Evolutionary conservation across 1,139 yeast genomes (phyloP), one percentile per base, ranked within the genome.

Genomic region (Geotrichum europaeum): DNA sequence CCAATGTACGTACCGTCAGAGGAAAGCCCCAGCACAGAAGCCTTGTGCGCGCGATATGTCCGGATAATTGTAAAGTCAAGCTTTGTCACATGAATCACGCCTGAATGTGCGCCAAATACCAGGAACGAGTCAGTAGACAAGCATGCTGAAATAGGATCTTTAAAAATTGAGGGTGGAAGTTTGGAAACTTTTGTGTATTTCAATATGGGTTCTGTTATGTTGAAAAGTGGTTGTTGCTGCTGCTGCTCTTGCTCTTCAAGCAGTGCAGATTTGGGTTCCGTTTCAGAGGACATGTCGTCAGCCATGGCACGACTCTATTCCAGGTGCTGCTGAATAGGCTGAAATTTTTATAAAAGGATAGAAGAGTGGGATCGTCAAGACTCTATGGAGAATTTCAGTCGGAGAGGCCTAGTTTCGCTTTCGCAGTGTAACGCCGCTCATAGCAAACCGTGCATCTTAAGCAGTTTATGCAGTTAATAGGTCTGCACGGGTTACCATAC

Each of bases 91-190:
- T 89, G 92, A 1, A 94, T 72, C 2, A 88, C 73, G 0, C 99
- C 99, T 0, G 95, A 84, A 68, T 94, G 97, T 0, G 97, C 89
- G 0, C 96, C 97, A 76, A 90, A 87, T 18, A 88, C 83, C 66
- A 87, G 83, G 52, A 84, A 79, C 3, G 77, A 72, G 4, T 85
- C 88, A 61, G 81, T 80, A 62, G 87, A 81, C 20, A 78, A 75
- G 64, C 86, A 81, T 0, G 91, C 76, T 1, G 97, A 89, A 0
- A 94, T 81, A 0, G 95, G 87, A 69, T 94, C 97, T 55, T 82
- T 81, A 24, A 54, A 55, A 5, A 59, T 52, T 50, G 75, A 75
- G 20, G 82, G 79, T 0, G 82, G 73, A 0, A 96, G 95, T 2
- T 89, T 78, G 51, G 81, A 79, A 10, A 79, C 78, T 60, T 97